phyloP scores from a whole-genome alignment of 768 basidiomycete genomes.

The Panaeolus papilionaceus region DNA sequence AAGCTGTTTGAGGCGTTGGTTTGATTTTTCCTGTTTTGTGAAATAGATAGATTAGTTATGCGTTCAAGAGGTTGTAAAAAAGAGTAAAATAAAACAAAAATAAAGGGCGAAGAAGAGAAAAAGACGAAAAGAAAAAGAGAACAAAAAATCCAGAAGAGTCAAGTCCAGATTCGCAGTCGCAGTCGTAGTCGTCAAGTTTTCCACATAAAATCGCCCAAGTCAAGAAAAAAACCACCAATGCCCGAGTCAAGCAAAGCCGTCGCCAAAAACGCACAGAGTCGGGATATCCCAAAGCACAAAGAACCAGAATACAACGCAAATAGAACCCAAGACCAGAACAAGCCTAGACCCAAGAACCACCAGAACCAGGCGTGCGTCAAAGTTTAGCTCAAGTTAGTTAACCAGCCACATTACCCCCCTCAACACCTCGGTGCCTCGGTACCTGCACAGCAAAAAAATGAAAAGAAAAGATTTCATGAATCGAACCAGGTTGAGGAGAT shows the following conservation, averaged over 20 bases:
- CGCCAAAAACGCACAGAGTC: neutral
- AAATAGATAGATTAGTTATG: neutral
- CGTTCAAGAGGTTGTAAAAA: neutral
- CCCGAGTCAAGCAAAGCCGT: neutral
- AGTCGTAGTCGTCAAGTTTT: neutral
- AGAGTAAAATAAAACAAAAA: neutral
- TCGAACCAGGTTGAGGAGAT: neutral
- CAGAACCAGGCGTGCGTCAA: neutral
- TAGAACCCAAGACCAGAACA: neutral
- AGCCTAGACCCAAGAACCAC: neutral
- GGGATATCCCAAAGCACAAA: neutral
- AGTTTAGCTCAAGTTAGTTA: neutral
- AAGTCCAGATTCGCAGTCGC: neutral
- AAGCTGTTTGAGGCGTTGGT: neutral
- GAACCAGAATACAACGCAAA: neutral
- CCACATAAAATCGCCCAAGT: neutral
- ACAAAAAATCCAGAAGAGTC: neutral
- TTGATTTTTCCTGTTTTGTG: neutral
- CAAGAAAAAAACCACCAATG: neutral
- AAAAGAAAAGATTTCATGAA: too few relatives aligned
- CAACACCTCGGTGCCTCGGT: slow-evolving; percentile 6
- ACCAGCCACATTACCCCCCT: neutral
- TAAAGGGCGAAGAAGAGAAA: neutral
- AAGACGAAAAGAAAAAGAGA: neutral
- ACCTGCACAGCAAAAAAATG: neutral